These are phyloP conservation scores for Hemileccinum impolitum DNA, from an alignment of 768 basidiomycete genomes.

Conservation along the genomic window DNA sequence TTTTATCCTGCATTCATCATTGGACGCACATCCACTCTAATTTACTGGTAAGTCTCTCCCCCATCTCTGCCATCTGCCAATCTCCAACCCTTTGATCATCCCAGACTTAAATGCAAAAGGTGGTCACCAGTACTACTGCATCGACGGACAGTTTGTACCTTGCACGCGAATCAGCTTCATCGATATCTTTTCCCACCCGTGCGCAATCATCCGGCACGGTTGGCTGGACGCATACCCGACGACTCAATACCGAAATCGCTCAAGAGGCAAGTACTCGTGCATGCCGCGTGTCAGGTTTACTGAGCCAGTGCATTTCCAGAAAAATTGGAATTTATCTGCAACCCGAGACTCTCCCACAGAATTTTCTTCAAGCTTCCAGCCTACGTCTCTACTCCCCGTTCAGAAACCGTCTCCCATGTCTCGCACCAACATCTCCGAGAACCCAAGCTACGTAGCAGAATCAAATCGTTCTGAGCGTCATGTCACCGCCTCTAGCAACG, in stretches of 20 bases:
- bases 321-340: slow-evolving; percentile 49
- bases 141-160: slow-evolving; percentile 31
- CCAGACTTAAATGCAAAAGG: slow-evolving; percentile 67
- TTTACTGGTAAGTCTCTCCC: slow-evolving; percentile 43
- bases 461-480: slow-evolving; percentile 38
- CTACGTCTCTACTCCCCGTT: slow-evolving; percentile 29
- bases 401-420: slow-evolving; percentile 49
- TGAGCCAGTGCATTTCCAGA: slow-evolving; percentile 17
- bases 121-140: slow-evolving; percentile 56
- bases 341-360: slow-evolving; percentile 38
- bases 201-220: slow-evolving; percentile 33
- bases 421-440: slow-evolving; percentile 35
- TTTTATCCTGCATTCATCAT: slow-evolving; percentile 48
- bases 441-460: slow-evolving; percentile 16
- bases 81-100: slow-evolving; percentile 24
- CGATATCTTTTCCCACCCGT: slow-evolving; percentile 29
- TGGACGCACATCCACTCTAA: slow-evolving; percentile 39
- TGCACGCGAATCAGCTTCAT: slow-evolving; percentile 36
- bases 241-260: slow-evolving; percentile 32
- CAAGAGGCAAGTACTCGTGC: slow-evolving; percentile 43
- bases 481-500: slow-evolving; percentile 34
- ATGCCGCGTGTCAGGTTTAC: slow-evolving; percentile 23
- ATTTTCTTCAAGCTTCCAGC: slow-evolving; percentile 31
- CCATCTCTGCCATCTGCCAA: slow-evolving; percentile 8
- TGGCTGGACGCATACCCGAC: slow-evolving; percentile 48